A percentile compares a stretch with the other conserved stretches of the same genome.
phyloP scores from a whole-genome alignment of 495 filamentous ascomycete species.

The Penicillium mononematosum region DNA sequence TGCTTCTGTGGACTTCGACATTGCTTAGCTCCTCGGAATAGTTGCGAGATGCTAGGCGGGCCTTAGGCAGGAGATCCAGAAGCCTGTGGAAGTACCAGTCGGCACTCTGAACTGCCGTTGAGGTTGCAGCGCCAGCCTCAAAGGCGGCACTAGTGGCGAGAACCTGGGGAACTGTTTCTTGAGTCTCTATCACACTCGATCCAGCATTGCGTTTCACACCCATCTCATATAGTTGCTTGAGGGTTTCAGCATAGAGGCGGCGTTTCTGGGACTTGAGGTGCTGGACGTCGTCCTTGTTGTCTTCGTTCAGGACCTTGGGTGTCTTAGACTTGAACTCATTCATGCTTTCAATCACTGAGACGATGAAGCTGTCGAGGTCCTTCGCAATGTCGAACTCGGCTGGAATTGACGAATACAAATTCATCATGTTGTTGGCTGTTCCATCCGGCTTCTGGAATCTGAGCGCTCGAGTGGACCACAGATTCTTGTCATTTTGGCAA shows the following conservation, averaged over 20 bases:
- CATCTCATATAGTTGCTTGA: constrained; percentile 81
- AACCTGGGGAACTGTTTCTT: constrained; percentile 66
- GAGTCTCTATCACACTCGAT: constrained; percentile 63
- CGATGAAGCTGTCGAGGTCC: constrained; percentile 64
- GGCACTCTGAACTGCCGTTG: constrained; percentile 36
- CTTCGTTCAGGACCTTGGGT: constrained; percentile 69
- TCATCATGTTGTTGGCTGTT: constrained; percentile 64
- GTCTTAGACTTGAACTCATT: constrained; percentile 75
- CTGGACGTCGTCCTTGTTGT: constrained; percentile 76
- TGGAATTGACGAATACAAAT: constrained; percentile 51
- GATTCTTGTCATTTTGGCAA: constrained; percentile 51
- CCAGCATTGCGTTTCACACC: constrained; percentile 80
- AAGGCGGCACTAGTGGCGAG: constrained; percentile 54
- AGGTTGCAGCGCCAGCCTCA: constrained; percentile 19
- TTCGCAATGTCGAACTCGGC: constrained; percentile 54
- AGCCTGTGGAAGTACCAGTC: constrained; percentile 77
- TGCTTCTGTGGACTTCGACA: constrained; percentile 71
- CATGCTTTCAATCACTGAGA: constrained; percentile 64
- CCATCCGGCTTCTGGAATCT: constrained; percentile 66
- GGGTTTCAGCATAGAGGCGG: constrained; percentile 83
- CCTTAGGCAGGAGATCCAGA: constrained; percentile 65
- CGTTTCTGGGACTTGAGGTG: constrained; percentile 89
- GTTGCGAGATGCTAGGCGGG: constrained; percentile 61
- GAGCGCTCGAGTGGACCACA: constrained; percentile 62
- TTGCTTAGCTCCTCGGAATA: constrained; percentile 82